A percentile compares a stretch with the other conserved stretches of the same genome.
Evolutionary conservation across 2,329 filamentous ascomycete genomes (phyloP).

Genomic region (Fusarium scirpi): DNA sequence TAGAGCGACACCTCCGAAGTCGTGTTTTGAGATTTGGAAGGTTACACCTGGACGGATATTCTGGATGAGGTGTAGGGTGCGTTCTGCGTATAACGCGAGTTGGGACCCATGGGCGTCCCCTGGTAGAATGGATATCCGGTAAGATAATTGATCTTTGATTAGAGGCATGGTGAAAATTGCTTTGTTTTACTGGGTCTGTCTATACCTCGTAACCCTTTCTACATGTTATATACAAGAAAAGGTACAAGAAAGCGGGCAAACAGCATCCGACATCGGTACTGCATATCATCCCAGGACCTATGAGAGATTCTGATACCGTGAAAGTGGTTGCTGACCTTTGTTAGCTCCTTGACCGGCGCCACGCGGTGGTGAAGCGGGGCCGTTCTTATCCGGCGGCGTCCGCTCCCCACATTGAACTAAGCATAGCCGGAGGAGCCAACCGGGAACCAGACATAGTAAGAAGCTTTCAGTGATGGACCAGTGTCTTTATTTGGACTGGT

Average conservation of each 20-base stretch:
- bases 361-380: not conserved
- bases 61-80: conserved; percentile 13
- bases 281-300: not conserved
- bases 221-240: not conserved
- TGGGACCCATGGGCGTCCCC: conserved; percentile 23
- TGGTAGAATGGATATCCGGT: conserved; percentile 15
- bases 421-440: not conserved
- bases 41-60: conserved; percentile 5
- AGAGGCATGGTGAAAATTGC: conserved; percentile 11
- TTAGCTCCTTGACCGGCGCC: not conserved
- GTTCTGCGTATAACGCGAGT: conserved; percentile 13
- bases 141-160: conserved; percentile 1
- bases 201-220: not conserved
- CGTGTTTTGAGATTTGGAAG: conserved; percentile 19
- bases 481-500: not conserved
- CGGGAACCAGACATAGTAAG: not conserved
- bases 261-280: conserved; percentile 14
- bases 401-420: not conserved
- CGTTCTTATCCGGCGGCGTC: conserved; percentile 18
- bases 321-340: not conserved
- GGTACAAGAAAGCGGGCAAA: not conserved
- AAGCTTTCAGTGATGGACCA: not conserved
- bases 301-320: not conserved
- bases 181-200: not conserved
- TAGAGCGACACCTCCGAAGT: conserved; percentile 14